These are phyloP conservation scores for Setaria viridis DNA, from an alignment of 202 grass and related monocot species.

Conservation along the genomic window DNA sequence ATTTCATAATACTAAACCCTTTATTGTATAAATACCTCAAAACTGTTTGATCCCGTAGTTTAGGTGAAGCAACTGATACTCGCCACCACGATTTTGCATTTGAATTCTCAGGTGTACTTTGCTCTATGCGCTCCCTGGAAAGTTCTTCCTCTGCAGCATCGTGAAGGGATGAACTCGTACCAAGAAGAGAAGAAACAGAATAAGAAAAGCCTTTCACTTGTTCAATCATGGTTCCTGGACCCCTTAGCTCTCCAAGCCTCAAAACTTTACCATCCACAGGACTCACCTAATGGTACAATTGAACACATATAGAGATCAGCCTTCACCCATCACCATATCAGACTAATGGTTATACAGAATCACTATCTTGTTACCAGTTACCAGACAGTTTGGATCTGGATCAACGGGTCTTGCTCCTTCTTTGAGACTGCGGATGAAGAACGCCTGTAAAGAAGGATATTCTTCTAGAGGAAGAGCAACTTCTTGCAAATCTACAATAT, in stretches of 20 bases:
- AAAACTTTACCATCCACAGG: constrained; percentile 86
- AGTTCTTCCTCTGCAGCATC: constrained; percentile 47
- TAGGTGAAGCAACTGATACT: constrained; percentile 82
- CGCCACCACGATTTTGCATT: constrained; percentile 84
- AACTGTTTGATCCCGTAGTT: constrained; percentile 52
- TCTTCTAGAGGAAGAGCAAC: constrained; percentile 71
- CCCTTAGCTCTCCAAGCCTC: constrained; percentile 69
- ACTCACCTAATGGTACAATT: constrained; percentile 71
- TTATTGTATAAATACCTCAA: constrained; percentile 47
- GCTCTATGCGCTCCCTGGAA: constrained; percentile 46
- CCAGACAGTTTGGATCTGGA: constrained; percentile 76
- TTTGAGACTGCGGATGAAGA: constrained; percentile 79
- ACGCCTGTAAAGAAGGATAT: constrained; percentile 83
- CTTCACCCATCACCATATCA: constrained; percentile 29
- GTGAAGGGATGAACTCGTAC: constrained; percentile 60
- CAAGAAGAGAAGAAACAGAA: constrained; percentile 74
- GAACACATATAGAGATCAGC: constrained; percentile 26
- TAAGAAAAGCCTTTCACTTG: constrained; percentile 93
- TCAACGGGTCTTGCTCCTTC: constrained; percentile 75
- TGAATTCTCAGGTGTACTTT: constrained; percentile 43
- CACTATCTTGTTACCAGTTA: constrained; percentile 75
- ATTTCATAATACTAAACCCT: background rate
- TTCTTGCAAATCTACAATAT: constrained; percentile 81
- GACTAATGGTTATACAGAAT: constrained; percentile 15
- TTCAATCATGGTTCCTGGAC: constrained; percentile 71